A percentile compares a stretch with the other conserved stretches of the same genome.
phyloP scores from a whole-genome alignment of 73 alveolate species.

The Paramecium sonneborni region DNA sequence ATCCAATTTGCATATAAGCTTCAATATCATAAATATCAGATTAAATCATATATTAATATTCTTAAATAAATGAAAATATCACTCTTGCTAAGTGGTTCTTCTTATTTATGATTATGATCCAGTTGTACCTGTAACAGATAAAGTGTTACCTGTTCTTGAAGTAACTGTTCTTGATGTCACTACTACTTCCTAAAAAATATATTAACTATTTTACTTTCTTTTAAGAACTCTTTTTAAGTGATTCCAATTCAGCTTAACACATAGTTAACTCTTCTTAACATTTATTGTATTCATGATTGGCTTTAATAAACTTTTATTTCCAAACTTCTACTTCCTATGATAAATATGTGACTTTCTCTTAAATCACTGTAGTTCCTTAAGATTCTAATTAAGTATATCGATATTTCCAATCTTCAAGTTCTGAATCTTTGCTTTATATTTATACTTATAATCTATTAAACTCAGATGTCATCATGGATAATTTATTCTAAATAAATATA shows the following conservation, averaged over 20 bases:
- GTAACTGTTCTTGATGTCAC: constrained; percentile 23
- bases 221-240: not conserved
- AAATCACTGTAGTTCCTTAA: constrained; percentile 43
- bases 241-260: constrained; percentile 51
- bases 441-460: not conserved
- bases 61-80: not conserved
- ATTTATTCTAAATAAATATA: not conserved
- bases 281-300: constrained; percentile 30
- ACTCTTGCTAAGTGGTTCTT: constrained; percentile 2
- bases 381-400: constrained; percentile 3
- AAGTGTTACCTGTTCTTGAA: not conserved
- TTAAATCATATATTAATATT: not conserved
- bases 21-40: not conserved
- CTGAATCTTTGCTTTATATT: not conserved
- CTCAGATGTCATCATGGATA: not conserved
- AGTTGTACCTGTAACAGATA: constrained; percentile 18
- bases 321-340: constrained; percentile 28
- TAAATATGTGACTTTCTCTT: constrained; percentile 1
- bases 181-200: not conserved
- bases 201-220: not conserved
- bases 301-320: constrained; percentile 15
- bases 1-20: not conserved
- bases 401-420: constrained; percentile 23
- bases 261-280: constrained; percentile 36
- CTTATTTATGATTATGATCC: not conserved